Conservation (phyloP, 2,329 filamentous ascomycete species). For the Penicillium aurantiogriseum region DNA sequence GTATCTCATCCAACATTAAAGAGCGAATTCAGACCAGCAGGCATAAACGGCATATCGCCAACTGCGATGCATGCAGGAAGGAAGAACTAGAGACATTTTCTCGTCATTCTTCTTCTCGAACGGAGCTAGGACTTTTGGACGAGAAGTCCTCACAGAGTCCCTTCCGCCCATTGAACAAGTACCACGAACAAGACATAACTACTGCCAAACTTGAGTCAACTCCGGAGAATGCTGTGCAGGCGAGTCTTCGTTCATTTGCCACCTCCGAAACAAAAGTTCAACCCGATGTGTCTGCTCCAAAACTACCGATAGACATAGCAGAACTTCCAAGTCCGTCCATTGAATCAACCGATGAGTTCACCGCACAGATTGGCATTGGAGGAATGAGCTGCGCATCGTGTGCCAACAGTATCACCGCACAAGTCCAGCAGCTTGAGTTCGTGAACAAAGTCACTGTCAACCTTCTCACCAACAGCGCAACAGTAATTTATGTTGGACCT, state of each 20-base stretch:
- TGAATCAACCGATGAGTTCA: constrained; percentile 19
- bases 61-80: constrained; percentile 51
- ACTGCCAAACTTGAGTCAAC: neutral
- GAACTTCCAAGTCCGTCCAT: constrained; percentile 5
- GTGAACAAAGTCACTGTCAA: constrained; percentile 61
- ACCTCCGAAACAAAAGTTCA: constrained; percentile 6
- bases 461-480: constrained; percentile 66
- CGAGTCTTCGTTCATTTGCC: neutral
- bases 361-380: constrained; percentile 52
- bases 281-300: neutral
- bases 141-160: constrained; percentile 13
- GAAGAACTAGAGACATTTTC: constrained; percentile 34
- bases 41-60: constrained; percentile 46
- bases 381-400: constrained; percentile 76
- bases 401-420: constrained; percentile 60
- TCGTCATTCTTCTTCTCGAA: constrained; percentile 13
- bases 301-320: neutral
- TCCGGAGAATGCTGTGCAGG: neutral
- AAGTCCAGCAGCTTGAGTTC: constrained; percentile 58
- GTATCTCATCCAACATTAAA: constrained; percentile 21
- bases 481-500: constrained; percentile 55
- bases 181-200: neutral
- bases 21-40: constrained; percentile 18
- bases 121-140: constrained; percentile 12
- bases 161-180: neutral